Evolutionary conservation across 371 early-diverging fungal species (phyloP).

Genomic region (Mortierella sp.): DNA sequence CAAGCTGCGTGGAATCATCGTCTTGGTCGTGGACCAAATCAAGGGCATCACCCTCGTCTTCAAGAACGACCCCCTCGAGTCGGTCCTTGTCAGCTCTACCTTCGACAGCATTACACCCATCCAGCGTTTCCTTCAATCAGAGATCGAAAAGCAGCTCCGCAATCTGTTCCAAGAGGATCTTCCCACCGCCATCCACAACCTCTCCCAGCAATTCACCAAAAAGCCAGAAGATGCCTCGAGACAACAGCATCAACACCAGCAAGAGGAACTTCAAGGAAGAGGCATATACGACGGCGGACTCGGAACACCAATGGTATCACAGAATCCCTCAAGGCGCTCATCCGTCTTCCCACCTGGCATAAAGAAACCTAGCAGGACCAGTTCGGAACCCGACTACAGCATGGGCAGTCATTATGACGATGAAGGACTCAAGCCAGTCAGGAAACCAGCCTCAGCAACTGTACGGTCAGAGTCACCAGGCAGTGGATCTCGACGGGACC

Average conservation of each 20-base stretch:
- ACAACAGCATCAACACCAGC: constrained; percentile 42
- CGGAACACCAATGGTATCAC: constrained; percentile 50
- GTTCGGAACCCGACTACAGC: constrained; percentile 51
- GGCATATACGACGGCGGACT: constrained; percentile 47
- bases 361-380: constrained; percentile 39
- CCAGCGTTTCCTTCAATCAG: constrained; percentile 86
- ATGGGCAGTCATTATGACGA: constrained; percentile 51
- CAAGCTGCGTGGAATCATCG: constrained; percentile 92
- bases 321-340: constrained; percentile 48
- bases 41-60: constrained; percentile 96
- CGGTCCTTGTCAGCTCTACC: constrained; percentile 92
- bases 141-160: constrained; percentile 92
- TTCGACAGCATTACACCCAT: constrained; percentile 93
- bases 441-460: constrained; percentile 56
- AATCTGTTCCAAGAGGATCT: constrained; percentile 94
- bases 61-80: constrained; percentile 96
- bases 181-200: constrained; percentile 92
- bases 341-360: constrained; percentile 30
- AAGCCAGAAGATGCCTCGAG: constrained; percentile 34
- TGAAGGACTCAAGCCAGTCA: constrained; percentile 26
- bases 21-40: constrained; percentile 90
- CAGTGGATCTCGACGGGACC: constrained; percentile 28
- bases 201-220: constrained; percentile 72
- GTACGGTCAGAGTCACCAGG: constrained; percentile 52
- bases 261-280: constrained; percentile 36